Evolutionary conservation across 805 yeast species (phyloP).

Genomic region (Yarrowia sp.): DNA sequence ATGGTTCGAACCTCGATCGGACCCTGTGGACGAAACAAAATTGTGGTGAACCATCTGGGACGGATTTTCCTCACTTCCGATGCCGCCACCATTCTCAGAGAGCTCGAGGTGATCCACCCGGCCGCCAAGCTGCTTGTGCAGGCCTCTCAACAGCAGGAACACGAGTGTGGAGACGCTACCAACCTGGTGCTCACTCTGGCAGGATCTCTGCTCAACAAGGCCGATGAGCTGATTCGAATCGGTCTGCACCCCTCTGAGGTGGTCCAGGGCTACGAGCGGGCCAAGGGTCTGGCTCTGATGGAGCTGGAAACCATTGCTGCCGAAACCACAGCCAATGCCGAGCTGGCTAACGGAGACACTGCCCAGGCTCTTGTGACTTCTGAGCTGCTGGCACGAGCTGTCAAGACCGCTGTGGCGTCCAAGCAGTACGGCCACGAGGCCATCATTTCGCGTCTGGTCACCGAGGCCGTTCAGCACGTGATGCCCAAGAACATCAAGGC

Average conservation of each 20-base stretch:
- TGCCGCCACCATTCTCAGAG: slow-evolving; percentile 96
- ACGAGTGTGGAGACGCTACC: slow-evolving; percentile 96
- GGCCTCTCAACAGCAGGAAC: slow-evolving; percentile 97
- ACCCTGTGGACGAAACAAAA: slow-evolving; percentile 96
- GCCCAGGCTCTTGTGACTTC: slow-evolving; percentile 64
- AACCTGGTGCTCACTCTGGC: slow-evolving; percentile 90
- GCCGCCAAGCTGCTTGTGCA: slow-evolving; percentile 94
- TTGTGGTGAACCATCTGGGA: slow-evolving; percentile 86
- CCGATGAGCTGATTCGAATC: slow-evolving; percentile 81
- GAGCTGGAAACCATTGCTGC: slow-evolving; percentile 58
- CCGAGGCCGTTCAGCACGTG: slow-evolving; percentile 82
- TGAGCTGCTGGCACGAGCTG: slow-evolving; percentile 68
- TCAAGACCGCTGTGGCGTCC: slow-evolving; percentile 88
- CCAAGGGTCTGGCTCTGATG: slow-evolving; percentile 74
- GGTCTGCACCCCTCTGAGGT: slow-evolving; percentile 94
- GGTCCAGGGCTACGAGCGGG: slow-evolving; percentile 89
- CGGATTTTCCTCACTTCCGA: slow-evolving; percentile 91
- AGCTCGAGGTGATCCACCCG: slow-evolving; percentile 93
- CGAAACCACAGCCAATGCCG: slow-evolving; percentile 43
- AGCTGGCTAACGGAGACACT: slow-evolving; percentile 55
- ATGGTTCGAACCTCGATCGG: slow-evolving; percentile 96
- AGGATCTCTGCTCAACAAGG: slow-evolving; percentile 86
- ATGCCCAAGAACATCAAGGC: slow-evolving; percentile 68
- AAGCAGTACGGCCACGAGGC: slow-evolving; percentile 93
- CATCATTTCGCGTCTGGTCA: slow-evolving; percentile 73